Percentiles rank a stretch among this genome's conserved stretches.
Evolutionary conservation across 2,329 filamentous ascomycete genomes (phyloP).

Genomic region (Periconia digitata): DNA sequence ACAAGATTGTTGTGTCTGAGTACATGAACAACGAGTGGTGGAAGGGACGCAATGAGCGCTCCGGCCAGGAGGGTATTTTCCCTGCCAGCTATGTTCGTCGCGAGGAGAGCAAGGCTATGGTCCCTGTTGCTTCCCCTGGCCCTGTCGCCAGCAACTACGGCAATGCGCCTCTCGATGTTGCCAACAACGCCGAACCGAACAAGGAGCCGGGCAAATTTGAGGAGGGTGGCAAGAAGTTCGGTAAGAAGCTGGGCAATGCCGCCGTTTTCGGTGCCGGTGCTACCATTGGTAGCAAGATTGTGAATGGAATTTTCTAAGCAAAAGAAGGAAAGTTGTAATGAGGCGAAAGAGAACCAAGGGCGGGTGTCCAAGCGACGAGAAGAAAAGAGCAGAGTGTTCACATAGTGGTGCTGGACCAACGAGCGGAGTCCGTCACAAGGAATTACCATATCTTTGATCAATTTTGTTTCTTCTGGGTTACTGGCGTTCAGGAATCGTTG

Average conservation of each 20-base stretch:
- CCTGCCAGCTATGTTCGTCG: constrained; percentile 83
- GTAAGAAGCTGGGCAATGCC: constrained; percentile 85
- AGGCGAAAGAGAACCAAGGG: neutral
- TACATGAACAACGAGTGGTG: constrained; percentile 99
- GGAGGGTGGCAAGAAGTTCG: constrained; percentile 88
- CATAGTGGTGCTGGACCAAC: neutral
- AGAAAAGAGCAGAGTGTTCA: too few species aligned
- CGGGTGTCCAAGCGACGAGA: too few species aligned
- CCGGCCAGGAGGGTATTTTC: constrained; percentile 87
- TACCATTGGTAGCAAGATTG: constrained; percentile 84
- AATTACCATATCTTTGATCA: too few species aligned
- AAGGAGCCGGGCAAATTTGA: constrained; percentile 65
- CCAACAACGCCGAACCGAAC: constrained; percentile 54
- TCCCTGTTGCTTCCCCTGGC: constrained; percentile 42
- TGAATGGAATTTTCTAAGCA: constrained; percentile 82
- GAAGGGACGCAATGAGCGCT: constrained; percentile 84
- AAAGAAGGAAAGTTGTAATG: neutral
- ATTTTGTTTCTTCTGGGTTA: neutral
- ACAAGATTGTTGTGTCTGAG: constrained; percentile 77
- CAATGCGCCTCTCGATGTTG: constrained; percentile 75
- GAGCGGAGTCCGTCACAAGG: neutral
- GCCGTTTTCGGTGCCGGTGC: constrained; percentile 93
- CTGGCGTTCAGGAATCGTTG: neutral
- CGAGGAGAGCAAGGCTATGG: constrained; percentile 59
- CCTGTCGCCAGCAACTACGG: constrained; percentile 62